Conservation (phyloP, 2,329 filamentous ascomycete genomes). For the Penicillium hesseltinei region DNA sequence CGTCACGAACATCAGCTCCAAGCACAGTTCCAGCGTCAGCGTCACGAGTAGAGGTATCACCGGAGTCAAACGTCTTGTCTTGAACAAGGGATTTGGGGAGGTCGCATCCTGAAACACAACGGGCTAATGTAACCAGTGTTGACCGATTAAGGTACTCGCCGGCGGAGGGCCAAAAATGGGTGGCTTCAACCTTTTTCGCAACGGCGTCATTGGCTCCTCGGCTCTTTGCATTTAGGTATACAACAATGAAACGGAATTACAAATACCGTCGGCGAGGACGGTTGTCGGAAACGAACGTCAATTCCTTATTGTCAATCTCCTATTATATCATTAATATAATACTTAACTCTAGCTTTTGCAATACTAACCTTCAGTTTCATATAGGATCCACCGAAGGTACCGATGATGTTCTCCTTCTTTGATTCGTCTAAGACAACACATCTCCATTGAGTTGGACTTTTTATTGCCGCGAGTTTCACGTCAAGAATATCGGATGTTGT, state of each 20-base stretch:
- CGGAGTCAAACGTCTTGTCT: background rate
- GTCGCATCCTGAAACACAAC: background rate
- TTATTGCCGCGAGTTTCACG: too few relatives aligned
- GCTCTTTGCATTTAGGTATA: slow-evolving; percentile 8
- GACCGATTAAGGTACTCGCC: background rate
- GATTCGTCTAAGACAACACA: background rate
- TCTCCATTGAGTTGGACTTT: background rate
- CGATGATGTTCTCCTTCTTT: background rate
- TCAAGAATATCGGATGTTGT: too few relatives aligned
- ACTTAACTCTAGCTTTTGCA: background rate
- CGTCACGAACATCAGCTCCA: background rate
- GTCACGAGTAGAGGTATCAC: background rate
- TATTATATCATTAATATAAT: background rate
- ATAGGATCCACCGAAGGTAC: background rate
- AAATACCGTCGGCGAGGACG: slow-evolving; percentile 20
- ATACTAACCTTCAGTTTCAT: background rate
- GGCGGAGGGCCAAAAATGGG: background rate
- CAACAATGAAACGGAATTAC: slow-evolving; percentile 23
- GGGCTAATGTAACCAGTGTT: background rate
- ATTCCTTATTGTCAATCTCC: background rate
- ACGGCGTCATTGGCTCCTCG: background rate
- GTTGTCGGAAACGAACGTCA: slow-evolving; percentile 16
- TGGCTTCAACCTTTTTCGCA: background rate
- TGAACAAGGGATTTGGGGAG: background rate
- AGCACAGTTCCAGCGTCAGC: background rate